Conservation (phyloP, 768 basidiomycete species). For the Russula ochroleuca region DNA sequence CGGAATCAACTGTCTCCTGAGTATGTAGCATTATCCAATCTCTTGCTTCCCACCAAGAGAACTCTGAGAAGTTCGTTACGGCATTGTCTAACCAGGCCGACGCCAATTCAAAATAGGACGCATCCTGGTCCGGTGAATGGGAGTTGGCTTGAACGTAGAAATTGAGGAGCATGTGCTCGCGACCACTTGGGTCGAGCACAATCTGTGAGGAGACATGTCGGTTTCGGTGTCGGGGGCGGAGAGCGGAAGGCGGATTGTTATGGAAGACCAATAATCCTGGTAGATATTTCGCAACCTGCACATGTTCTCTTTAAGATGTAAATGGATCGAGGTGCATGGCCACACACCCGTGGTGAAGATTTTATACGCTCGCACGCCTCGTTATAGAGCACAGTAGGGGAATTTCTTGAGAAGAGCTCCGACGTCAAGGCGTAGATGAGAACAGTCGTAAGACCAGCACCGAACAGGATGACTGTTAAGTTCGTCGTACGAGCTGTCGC, state of each 20-base stretch:
- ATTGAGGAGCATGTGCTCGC: slow-evolving; percentile 79
- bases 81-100: slow-evolving; percentile 44
- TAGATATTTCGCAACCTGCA: slow-evolving; percentile 65
- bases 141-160: slow-evolving; percentile 71
- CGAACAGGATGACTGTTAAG: slow-evolving; percentile 56
- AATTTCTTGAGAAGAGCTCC: slow-evolving; percentile 84
- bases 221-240: slow-evolving; percentile 76
- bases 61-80: slow-evolving; percentile 41
- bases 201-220: slow-evolving; percentile 78
- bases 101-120: slow-evolving; percentile 44
- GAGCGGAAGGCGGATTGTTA: slow-evolving; percentile 72
- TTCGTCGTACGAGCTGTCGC: slow-evolving; percentile 51
- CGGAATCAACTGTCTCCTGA: slow-evolving; percentile 38
- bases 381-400: slow-evolving; percentile 75
- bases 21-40: slow-evolving; percentile 44
- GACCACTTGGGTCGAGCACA: slow-evolving; percentile 64
- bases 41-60: slow-evolving; percentile 54
- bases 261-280: slow-evolving; percentile 68
- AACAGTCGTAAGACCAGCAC: slow-evolving; percentile 75
- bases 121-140: slow-evolving; percentile 40
- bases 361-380: slow-evolving; percentile 51
- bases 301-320: slow-evolving; percentile 1
- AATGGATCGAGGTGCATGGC: background rate
- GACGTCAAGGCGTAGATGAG: slow-evolving; percentile 76
- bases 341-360: slow-evolving; percentile 42